Percentiles rank a stretch among this genome's conserved stretches.
These are phyloP conservation scores for Polyporus arcularius DNA, from an alignment of 768 basidiomycete species.

Conservation along the genomic window DNA sequence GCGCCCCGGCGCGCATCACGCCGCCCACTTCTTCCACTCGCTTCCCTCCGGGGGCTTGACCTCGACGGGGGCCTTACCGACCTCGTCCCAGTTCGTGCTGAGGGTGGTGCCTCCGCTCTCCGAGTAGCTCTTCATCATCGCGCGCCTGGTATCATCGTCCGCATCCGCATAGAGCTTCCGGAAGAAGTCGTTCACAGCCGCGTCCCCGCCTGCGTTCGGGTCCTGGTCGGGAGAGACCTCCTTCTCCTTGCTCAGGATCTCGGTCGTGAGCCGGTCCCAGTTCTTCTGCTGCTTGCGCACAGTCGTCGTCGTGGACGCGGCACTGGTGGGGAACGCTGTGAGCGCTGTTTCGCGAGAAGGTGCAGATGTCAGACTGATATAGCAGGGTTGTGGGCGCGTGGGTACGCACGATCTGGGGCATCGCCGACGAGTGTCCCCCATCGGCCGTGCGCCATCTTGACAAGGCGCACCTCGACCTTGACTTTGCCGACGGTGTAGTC, in stretches of 20 bases:
- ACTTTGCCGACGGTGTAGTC: conserved; percentile 75
- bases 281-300: conserved; percentile 65
- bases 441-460: conserved; percentile 63
- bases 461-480: conserved; percentile 84
- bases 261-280: conserved; percentile 83
- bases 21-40: conserved; percentile 79
- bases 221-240: conserved; percentile 72
- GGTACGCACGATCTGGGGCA: conserved; percentile 66
- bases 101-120: conserved; percentile 96
- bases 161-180: conserved; percentile 89
- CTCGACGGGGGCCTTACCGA: conserved; percentile 65
- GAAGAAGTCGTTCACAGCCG: conserved; percentile 85
- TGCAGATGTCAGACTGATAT: background rate
- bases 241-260: conserved; percentile 68
- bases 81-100: conserved; percentile 95
- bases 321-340: conserved; percentile 33
- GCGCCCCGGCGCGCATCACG: conserved; percentile 7
- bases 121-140: conserved; percentile 97
- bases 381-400: conserved; percentile 32
- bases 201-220: conserved; percentile 89
- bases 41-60: conserved; percentile 84
- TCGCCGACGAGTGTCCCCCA: conserved; percentile 83
- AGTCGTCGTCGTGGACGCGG: conserved; percentile 31
- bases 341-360: background rate
- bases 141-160: conserved; percentile 87